A percentile compares a stretch with the other conserved stretches of the same genome.
Evolutionary conservation across 495 filamentous ascomycete genomes (phyloP).

Genomic region (Penicillium cataractarum): DNA sequence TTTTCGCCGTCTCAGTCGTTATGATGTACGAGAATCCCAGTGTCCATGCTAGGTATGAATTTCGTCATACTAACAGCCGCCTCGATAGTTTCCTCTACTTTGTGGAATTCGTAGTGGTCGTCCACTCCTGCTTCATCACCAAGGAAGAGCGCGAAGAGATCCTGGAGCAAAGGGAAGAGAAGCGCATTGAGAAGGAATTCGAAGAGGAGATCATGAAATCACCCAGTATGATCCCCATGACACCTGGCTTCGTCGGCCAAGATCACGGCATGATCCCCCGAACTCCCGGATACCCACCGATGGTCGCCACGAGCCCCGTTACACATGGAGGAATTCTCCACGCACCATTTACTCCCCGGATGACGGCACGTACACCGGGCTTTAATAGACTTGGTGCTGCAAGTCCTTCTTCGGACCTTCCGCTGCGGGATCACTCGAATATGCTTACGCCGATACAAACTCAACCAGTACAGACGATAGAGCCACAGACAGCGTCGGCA

Average conservation of each 20-base stretch:
- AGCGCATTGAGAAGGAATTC: slow-evolving; percentile 45
- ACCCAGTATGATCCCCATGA: slow-evolving; percentile 44
- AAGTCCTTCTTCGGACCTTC: slow-evolving; percentile 42
- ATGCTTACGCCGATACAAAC: slow-evolving; percentile 25
- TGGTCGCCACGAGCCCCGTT: slow-evolving; percentile 20
- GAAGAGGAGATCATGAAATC: slow-evolving; percentile 52
- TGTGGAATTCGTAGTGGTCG: slow-evolving; percentile 55
- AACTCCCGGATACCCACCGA: slow-evolving; percentile 34
- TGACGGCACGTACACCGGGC: slow-evolving; percentile 34
- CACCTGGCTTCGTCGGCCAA: slow-evolving; percentile 18
- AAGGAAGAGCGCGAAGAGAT: slow-evolving; percentile 40
- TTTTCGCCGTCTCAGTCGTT: slow-evolving; percentile 70
- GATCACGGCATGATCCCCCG: slow-evolving; percentile 27
- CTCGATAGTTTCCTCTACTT: slow-evolving; percentile 55
- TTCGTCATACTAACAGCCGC: slow-evolving; percentile 20
- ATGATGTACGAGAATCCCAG: slow-evolving; percentile 61
- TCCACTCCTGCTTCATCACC: slow-evolving; percentile 67
- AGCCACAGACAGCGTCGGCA: slow-evolving; percentile 20
- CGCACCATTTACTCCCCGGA: slow-evolving; percentile 41
- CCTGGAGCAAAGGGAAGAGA: slow-evolving; percentile 43
- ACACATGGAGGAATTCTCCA: slow-evolving; percentile 21
- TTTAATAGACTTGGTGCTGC: slow-evolving; percentile 42
- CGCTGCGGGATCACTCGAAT: slow-evolving; percentile 41
- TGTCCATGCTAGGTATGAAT: too few species aligned
- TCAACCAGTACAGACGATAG: slow-evolving; percentile 27